These are phyloP conservation scores for Setaria viridis DNA, from an alignment of 202 grass and related monocot species.

Conservation along the genomic window DNA sequence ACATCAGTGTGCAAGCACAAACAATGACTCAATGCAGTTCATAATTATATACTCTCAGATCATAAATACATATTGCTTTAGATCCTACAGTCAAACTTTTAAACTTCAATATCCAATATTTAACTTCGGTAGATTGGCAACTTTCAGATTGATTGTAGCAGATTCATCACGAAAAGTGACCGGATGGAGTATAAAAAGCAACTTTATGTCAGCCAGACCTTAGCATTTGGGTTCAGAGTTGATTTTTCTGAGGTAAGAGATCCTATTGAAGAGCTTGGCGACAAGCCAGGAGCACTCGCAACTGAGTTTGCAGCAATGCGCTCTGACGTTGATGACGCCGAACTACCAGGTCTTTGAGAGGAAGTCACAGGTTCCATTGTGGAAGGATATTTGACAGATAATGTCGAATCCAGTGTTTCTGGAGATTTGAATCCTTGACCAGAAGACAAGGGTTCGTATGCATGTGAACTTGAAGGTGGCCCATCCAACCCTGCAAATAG, in stretches of 20 bases:
- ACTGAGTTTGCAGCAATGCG: constrained; percentile 51
- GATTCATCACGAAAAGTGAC: neutral
- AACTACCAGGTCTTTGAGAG: constrained; percentile 64
- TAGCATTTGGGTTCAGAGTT: constrained; percentile 91
- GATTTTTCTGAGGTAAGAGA: constrained; percentile 92
- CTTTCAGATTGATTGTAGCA: neutral
- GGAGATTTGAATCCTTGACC: constrained; percentile 55
- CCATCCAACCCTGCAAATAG: constrained; percentile 51
- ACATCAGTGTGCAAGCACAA: neutral
- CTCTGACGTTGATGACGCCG: constrained; percentile 70
- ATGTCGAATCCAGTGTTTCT: constrained; percentile 47
- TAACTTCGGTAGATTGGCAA: neutral
- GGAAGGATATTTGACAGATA: constrained; percentile 56
- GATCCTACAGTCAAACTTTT: neutral
- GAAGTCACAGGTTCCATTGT: constrained; percentile 45
- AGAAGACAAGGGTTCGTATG: constrained; percentile 55
- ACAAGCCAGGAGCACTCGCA: constrained; percentile 67
- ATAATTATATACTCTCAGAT: neutral
- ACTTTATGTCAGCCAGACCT: constrained; percentile 54
- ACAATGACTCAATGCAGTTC: neutral
- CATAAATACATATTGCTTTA: neutral
- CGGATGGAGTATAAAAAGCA: neutral
- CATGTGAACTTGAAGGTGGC: constrained; percentile 46
- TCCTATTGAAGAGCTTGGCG: constrained; percentile 89
- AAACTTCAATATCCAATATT: neutral